These are phyloP conservation scores for Vachellia collinsii DNA, from an alignment of 306 rosid species.

Conservation along the genomic window DNA sequence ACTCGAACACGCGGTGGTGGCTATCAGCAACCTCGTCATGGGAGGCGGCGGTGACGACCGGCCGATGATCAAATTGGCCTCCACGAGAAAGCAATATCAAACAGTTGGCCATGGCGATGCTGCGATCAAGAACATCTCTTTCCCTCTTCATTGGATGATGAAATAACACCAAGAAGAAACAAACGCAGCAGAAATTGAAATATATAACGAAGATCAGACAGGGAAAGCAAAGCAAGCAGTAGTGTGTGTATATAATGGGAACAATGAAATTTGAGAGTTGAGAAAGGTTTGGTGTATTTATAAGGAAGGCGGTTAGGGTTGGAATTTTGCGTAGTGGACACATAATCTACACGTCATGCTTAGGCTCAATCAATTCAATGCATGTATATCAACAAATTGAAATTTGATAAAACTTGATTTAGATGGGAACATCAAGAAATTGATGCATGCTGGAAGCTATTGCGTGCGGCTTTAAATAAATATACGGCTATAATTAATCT, in stretches of 20 bases:
- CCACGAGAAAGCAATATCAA: slow-evolving; percentile 81
- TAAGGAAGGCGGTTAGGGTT: slow-evolving; percentile 23
- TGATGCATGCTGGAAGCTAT: neutral
- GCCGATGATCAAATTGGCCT: neutral
- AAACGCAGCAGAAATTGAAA: neutral
- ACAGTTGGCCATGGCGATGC: slow-evolving; percentile 73
- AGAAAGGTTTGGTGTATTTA: slow-evolving; percentile 41
- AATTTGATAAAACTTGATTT: neutral
- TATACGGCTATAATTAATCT: neutral
- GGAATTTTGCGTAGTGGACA: neutral
- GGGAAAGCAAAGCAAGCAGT: too few relatives aligned
- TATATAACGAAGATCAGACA: too few relatives aligned
- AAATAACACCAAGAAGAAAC: neutral
- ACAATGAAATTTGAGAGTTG: slow-evolving; percentile 34
- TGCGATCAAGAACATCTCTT: slow-evolving; percentile 51
- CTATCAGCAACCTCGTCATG: neutral
- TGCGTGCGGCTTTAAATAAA: neutral
- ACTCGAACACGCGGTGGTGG: slow-evolving; percentile 72
- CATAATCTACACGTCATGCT: neutral
- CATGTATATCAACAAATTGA: neutral
- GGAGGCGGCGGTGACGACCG: neutral
- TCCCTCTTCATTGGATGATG: slow-evolving; percentile 66
- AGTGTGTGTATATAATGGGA: neutral
- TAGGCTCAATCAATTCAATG: neutral
- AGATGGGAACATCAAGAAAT: neutral